Evolutionary conservation across 176 grass and related monocot genomes (phyloP).

Genomic region (Alopecurus myosuroides): DNA sequence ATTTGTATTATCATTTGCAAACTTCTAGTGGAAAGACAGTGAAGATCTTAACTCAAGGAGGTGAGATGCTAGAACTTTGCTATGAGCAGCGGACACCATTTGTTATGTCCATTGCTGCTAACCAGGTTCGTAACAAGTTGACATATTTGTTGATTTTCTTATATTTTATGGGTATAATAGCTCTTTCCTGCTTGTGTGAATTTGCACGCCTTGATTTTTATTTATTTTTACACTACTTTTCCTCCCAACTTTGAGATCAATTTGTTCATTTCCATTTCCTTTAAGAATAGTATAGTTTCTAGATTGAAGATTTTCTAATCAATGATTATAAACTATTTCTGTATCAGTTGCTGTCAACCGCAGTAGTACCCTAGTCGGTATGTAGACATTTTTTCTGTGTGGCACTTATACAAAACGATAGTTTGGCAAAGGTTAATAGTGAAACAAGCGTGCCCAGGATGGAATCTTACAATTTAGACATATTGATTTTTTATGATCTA

Average conservation of each 20-base stretch:
- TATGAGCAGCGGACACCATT: slow-evolving; percentile 82
- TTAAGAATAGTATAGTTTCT: background rate
- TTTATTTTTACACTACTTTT: background rate
- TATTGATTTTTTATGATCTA: background rate
- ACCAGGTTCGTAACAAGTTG: slow-evolving; percentile 48
- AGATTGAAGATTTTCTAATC: background rate
- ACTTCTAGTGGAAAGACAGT: slow-evolving; percentile 67
- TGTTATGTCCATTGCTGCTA: slow-evolving; percentile 66
- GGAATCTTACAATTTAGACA: background rate
- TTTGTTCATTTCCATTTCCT: background rate
- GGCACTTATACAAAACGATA: background rate
- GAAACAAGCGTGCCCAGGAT: background rate
- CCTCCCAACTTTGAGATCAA: background rate
- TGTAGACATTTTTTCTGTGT: background rate
- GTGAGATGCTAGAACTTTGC: slow-evolving; percentile 93
- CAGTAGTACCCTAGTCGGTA: background rate
- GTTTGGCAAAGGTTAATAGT: background rate
- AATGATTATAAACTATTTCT: background rate
- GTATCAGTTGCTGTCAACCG: slow-evolving; percentile 5
- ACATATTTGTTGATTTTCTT: background rate
- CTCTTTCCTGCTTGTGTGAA: background rate
- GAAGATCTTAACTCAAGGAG: slow-evolving; percentile 89
- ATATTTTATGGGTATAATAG: background rate
- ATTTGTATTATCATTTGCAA: slow-evolving; percentile 17
- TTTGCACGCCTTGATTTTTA: slow-evolving; percentile 9